Evolutionary conservation across 805 yeast genomes (phyloP).

Genomic region (Grigorovia yakushimaensis): DNA sequence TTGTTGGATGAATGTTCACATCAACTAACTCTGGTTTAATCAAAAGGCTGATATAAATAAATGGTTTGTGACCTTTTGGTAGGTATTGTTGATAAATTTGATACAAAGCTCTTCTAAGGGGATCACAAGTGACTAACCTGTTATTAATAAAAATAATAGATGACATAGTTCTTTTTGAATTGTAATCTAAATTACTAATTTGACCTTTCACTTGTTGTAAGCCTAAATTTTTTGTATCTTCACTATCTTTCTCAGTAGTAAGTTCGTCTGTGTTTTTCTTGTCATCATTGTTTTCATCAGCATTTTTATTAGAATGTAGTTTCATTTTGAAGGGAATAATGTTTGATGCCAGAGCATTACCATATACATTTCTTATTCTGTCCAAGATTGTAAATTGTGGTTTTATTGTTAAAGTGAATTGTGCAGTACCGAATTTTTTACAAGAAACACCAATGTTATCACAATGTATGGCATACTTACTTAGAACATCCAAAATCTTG

Average conservation of each 20-base stretch:
- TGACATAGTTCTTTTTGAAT: slow-evolving; percentile 56
- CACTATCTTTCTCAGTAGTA: no score
- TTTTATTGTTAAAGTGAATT: slow-evolving; percentile 53
- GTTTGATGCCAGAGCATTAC: slow-evolving; percentile 57
- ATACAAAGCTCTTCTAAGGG: slow-evolving; percentile 57
- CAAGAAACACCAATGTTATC: slow-evolving; percentile 63
- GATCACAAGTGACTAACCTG: slow-evolving; percentile 75
- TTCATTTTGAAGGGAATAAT: slow-evolving; percentile 39
- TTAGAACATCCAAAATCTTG: slow-evolving; percentile 71
- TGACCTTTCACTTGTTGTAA: slow-evolving; percentile 41
- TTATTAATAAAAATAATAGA: slow-evolving; percentile 81
- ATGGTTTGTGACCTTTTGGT: slow-evolving; percentile 72
- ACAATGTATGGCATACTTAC: slow-evolving; percentile 73
- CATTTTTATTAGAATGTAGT: slow-evolving; percentile 14
- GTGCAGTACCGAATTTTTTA: slow-evolving; percentile 69
- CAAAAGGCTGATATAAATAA: slow-evolving; percentile 62
- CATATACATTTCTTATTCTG: slow-evolving; percentile 64
- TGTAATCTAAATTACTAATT: slow-evolving; percentile 61
- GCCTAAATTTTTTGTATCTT: neutral
- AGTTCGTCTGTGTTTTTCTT: no score
- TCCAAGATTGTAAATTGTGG: slow-evolving; percentile 44
- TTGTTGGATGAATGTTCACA: slow-evolving; percentile 94
- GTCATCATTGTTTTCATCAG: neutral
- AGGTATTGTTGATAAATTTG: slow-evolving; percentile 54
- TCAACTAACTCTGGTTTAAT: slow-evolving; percentile 67